Evolutionary conservation across 2,329 filamentous ascomycete genomes (phyloP), one percentile per base, ranked within the genome.

Genomic region (Claviceps sp.): DNA sequence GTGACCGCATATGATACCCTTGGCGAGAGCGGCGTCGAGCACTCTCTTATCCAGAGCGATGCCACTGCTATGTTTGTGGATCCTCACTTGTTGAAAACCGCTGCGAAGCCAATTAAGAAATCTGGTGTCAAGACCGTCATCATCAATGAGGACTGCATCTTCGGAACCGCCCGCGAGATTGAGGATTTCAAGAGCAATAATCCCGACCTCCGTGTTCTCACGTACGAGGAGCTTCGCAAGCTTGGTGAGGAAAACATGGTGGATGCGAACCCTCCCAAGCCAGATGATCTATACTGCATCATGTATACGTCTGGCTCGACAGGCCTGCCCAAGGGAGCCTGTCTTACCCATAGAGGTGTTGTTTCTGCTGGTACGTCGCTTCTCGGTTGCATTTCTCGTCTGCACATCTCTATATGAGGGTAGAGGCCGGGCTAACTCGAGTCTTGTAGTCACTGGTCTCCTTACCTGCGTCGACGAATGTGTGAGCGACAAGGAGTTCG

Each of bases 1-100:
- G 91, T 96, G 49, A 97, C 91, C 46, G 89, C 90, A 49, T 96
- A 96, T 69, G 90, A 96, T 68, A 95, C 89, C 34, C 83, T 96
- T 45, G 90, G 90, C 51, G 80, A 88, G 61, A 81, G 84, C 56
- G 90, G 89, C 47, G 78, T 96, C 56, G 82, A 85, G 71, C 89
- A 95, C 73, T 94, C 89, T 3, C 78, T 96, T 57, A 75, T 82
- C 22, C 87, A 95, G 70, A 93, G 89, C 50, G 75, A 82, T 56
- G 85, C 88, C 50, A 82, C 82, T 61, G 84, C 84, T 67, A 91
- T 96, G 74, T 95, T 90, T 70, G 78, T 89, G 56, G 90, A 96
- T 64, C 85, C 90, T 8, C 81, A 87, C 60, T 81, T 95, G 48
- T 71, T 85, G 56, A 77, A 79, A 64, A 78, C 82, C 5, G 75